Conservation (phyloP, 164 flowering plant species). For the Nelumbo lutea region DNA sequence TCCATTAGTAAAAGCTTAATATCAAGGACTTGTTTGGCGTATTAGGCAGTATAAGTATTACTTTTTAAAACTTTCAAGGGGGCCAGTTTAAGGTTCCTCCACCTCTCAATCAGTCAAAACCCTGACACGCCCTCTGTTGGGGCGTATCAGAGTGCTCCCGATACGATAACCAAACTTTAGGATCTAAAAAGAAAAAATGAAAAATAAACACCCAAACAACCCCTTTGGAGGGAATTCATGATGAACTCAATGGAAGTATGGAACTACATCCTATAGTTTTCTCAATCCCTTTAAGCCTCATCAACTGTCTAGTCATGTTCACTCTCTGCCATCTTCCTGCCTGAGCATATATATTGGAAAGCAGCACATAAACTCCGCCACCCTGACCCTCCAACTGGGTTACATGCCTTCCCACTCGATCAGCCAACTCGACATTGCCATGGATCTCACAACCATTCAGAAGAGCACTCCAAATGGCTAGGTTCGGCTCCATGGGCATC, state of each 20-base stretch:
- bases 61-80: no score
- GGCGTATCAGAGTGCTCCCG: no score
- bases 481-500: slow-evolving; percentile 24
- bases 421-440: slow-evolving; percentile 14
- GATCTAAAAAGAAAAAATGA: no score
- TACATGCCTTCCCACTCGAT: slow-evolving; percentile 10
- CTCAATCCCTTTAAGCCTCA: slow-evolving; percentile 11
- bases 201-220: no score
- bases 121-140: no score
- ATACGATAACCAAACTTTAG: no score
- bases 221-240: no score
- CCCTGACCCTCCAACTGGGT: slow-evolving; percentile 16
- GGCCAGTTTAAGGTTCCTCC: no score
- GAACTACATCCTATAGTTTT: slow-evolving; percentile 23
- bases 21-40: no score
- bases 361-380: slow-evolving; percentile 26
- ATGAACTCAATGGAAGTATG: not conserved
- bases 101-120: no score
- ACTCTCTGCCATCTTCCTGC: slow-evolving; percentile 28
- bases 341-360: slow-evolving; percentile 27
- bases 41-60: no score
- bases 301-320: slow-evolving; percentile 22
- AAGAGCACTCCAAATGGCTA: slow-evolving; percentile 23
- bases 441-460: slow-evolving; percentile 27
- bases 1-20: no score